Evolutionary conservation across 2,329 filamentous ascomycete species (phyloP).

Genomic region (Lachnellula arida): DNA sequence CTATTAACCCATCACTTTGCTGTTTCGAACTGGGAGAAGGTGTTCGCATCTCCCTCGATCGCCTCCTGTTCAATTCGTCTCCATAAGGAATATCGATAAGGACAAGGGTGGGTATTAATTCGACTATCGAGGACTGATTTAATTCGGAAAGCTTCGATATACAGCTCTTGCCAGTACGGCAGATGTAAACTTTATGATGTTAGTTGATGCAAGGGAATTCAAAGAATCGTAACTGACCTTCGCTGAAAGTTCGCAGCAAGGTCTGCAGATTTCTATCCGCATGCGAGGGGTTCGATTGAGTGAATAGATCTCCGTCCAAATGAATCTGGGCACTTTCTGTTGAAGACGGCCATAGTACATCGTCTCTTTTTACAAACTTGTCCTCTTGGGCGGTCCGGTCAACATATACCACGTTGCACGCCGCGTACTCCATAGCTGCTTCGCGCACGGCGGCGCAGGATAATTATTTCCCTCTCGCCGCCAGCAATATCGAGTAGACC

Average conservation of each 20-base stretch:
- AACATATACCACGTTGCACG: constrained; percentile 41
- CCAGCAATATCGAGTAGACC: constrained; percentile 11
- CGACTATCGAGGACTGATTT: constrained; percentile 39
- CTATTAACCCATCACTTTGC: constrained; percentile 38
- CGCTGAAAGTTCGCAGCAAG: constrained; percentile 46
- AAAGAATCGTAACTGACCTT: constrained; percentile 39
- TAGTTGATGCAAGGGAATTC: constrained; percentile 11
- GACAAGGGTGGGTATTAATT: constrained; percentile 50
- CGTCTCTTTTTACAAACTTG: constrained; percentile 32
- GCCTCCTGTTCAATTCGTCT: constrained; percentile 31
- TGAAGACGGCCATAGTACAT: constrained; percentile 28
- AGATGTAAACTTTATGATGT: constrained; percentile 45
- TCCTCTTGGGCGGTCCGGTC: constrained; percentile 37
- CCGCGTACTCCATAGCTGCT: constrained; percentile 38
- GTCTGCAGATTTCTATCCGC: constrained; percentile 44
- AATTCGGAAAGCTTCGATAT: constrained; percentile 48
- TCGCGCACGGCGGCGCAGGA: constrained; percentile 26
- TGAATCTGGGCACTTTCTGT: constrained; percentile 19
- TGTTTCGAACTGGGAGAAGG: constrained; percentile 31
- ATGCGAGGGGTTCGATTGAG: constrained; percentile 27
- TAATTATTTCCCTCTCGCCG: constrained; percentile 20
- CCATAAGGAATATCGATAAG: constrained; percentile 48
- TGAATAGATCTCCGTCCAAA: constrained; percentile 12
- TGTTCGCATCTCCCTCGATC: constrained; percentile 30
- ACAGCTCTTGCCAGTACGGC: constrained; percentile 47